Base-by-base conservation (phyloP, 352 stramenopile genomes). In the Phytophthora rubi region DNA sequence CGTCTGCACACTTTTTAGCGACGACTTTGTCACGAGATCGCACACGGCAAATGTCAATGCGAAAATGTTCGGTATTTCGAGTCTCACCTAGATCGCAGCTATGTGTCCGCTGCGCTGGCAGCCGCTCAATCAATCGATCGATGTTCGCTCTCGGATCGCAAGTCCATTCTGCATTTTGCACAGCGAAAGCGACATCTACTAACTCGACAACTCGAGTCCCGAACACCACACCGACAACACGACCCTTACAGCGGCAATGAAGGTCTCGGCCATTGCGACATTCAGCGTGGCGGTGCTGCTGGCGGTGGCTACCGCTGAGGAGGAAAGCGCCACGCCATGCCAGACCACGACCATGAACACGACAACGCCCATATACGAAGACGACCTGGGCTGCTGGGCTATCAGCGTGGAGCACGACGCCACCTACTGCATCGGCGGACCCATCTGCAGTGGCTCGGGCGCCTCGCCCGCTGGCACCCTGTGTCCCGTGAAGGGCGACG, bases 341-440 rank as follows among this genome's bases (percentile, higher is more conserved):
- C 65, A 59, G 18, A 68, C 59, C 26, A 65, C 35, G 23, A 64
- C 59, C 53, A 62, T 18, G 21, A 70, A 9, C 33, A 39, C 13
- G 33, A 39, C 68, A 28, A 60, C 53, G 51, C 57, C 65, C 0
- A 10, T 57, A 3, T 77, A 82, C 53, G 75, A 82, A 13, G 55
- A 79, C 8, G 66, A 67, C 1, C 59, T 75, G 23, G 66, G 49
- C 23, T 78, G 71, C 58, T 78, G 66, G 71, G 52, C 71, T 30
- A 71, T 80, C 49, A 80, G 71, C 52, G 77, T 84, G 8, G 70
- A 76, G 49, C 60, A 73, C 53, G 77, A 84, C 23, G 77, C 73
- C 13, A 84, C 77, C 1, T 84, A 84, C 60, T 85, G 78, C 62
- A 82, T 85, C 21, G 52, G 62, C 39, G 75, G 78, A 0, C 75